Base-by-base conservation (phyloP, 345 rosid genomes). In the Citrus australasica region DNA sequence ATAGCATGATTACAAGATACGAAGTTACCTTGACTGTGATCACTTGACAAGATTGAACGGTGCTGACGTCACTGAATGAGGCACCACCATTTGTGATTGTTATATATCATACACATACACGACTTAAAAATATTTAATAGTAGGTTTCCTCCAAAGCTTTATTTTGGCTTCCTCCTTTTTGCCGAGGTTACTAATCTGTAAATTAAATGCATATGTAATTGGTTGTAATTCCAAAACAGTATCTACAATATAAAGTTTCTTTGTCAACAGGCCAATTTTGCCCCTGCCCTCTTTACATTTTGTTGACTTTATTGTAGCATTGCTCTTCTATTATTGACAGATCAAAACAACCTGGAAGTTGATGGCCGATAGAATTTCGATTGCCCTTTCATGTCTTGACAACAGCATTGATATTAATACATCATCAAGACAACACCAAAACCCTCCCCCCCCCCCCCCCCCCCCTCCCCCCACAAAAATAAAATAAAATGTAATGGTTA, bases 111-210 rank as follows among this genome's bases (percentile, higher is more conserved):
- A 73, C 78, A 80, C 69, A 79, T 71, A 84, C 76, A 84, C 76
- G 38, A 74, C 67, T 66, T 68, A 42, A 67, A 67, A 71, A 71
- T 56, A 61, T 63, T 16, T 30, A 58, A 37, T 74, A 53, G 70
- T 82, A 72, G 85, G 59, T 65, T 35, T 82, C 74, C 40, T 67
- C 11, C 13, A 55, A 27, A 37, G 69, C 25, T 65, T 65, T 65
- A 38, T 40, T 76, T 76, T 67, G 62, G 28, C 30, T 76, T 71
- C 59, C 64, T 21, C 35, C 55, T 63, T 79, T 48, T 75, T 7
- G 79, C 51, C 78, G 83, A 75, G 38, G 80, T 77, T 74, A 66
- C 79, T 68, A 46, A 56, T 69, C 76, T 83, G 88, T 83, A 83
- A 77, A 86, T 79, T 79, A 71, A 74, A 74, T 28, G 71, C 60